Evolutionary conservation across 2,329 filamentous ascomycete species (phyloP).

Genomic region (Drechslerella stenobrocha): DNA sequence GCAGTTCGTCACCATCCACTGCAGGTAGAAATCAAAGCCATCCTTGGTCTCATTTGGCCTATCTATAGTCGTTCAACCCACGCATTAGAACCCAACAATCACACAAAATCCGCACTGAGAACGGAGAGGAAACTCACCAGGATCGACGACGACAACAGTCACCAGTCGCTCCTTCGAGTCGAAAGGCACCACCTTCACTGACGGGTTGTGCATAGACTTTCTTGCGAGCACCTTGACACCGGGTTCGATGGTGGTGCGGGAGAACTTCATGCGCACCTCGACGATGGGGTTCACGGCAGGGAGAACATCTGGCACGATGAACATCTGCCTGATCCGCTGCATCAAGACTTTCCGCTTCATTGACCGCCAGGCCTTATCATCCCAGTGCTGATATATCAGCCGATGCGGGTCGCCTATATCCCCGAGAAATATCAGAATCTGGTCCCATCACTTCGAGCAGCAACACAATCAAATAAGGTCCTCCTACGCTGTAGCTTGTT

Average conservation of each 20-base stretch:
- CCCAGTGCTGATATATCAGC: conserved; percentile 89
- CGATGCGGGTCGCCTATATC: conserved; percentile 75
- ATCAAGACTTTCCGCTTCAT: conserved; percentile 77
- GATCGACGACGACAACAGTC: conserved; percentile 81
- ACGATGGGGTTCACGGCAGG: conserved; percentile 75
- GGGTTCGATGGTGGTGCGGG: conserved; percentile 68
- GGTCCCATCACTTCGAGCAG: neutral
- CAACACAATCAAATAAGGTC: neutral
- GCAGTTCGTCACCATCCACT: conserved; percentile 77
- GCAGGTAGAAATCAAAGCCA: conserved; percentile 76
- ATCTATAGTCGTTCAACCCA: conserved; percentile 57
- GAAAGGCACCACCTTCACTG: conserved; percentile 82
- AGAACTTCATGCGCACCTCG: conserved; percentile 82
- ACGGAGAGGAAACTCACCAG: conserved; percentile 57
- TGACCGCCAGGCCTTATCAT: conserved; percentile 81
- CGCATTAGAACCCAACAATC: neutral
- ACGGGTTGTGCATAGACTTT: conserved; percentile 72
- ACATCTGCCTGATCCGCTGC: conserved; percentile 84
- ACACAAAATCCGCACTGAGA: neutral
- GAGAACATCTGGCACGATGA: conserved; percentile 84
- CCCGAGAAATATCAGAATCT: conserved; percentile 3
- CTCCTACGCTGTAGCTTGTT: conserved; percentile 27
- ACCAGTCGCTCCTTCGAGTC: conserved; percentile 78
- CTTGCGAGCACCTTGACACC: conserved; percentile 77
- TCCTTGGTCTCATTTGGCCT: conserved; percentile 78